Percentiles rank a stretch among this genome's conserved stretches.
Conservation (phyloP, 441 rosid genomes). For the Viola pubescens region DNA sequence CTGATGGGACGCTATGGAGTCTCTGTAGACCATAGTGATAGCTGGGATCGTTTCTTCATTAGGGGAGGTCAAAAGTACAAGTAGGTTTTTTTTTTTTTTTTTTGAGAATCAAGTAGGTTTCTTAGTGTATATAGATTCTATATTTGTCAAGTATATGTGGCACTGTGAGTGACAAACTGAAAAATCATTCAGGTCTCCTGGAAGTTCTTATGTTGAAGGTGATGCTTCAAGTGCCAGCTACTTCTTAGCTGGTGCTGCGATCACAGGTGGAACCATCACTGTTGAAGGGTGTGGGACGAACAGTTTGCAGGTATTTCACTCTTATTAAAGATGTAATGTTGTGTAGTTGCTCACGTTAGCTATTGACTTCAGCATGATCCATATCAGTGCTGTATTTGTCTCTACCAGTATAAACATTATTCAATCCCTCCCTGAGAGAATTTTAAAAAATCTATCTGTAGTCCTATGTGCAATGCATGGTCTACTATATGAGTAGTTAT, state of each 20-base stretch:
- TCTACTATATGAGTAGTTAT: not conserved
- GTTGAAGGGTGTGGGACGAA: constrained; percentile 95
- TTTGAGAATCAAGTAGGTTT: constrained; percentile 40
- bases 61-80: constrained; percentile 85
- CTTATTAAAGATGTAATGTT: not conserved
- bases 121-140: constrained; percentile 7
- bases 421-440: not conserved
- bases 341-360: not conserved
- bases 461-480: not conserved
- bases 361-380: not conserved
- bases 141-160: constrained; percentile 4
- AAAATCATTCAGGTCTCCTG: constrained; percentile 62
- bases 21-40: constrained; percentile 51
- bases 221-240: constrained; percentile 99
- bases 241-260: constrained; percentile 95
- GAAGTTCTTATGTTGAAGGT: constrained; percentile 87
- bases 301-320: constrained; percentile 72
- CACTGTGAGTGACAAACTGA: constrained; percentile 13
- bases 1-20: constrained; percentile 91
- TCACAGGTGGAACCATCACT: constrained; percentile 89
- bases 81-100: constrained; percentile 28
- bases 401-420: not conserved
- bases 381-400: too few species aligned
- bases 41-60: constrained; percentile 82
- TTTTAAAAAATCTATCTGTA: not conserved